Base-by-base conservation (phyloP, 345 rosid genomes). In the Brassica incana region DNA sequence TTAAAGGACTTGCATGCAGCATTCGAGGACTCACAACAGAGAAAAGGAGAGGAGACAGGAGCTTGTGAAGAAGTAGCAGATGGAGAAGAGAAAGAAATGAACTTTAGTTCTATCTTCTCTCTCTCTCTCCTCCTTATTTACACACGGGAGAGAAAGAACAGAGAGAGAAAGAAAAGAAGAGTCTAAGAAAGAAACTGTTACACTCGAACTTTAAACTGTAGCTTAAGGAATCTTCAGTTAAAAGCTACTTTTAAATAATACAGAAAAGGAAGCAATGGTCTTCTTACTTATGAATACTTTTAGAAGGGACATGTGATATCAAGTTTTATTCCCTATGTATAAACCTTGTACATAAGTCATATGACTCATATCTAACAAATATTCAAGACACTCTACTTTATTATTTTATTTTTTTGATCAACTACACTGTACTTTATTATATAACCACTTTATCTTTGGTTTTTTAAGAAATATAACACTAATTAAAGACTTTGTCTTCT, bases 1-100 rank as follows among this genome's bases (percentile, higher is more conserved):
- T 43, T 52, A 78, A 59, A 48, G 9, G 8, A 6, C 1, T 8
- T 80, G 83, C 83, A 80, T 80, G 83, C 83, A 80, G 66, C 40
- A 63, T 10, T 29, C 4, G 54, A 64, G 20, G 8, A 2, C n/a
- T 5, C 18, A 50, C n/a, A 50, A 50, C 58, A 45, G 52, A 45
- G 52, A 12, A 45, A 45, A 40, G 45, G 45, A 43, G 48, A 40
- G 52, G 52, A 45, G n/a, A 45, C 15, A 45, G 12, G 52, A 45
- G 52, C 3, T 45, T 45, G 52, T 45, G 15, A 45, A 45, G 52
- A 45, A 45, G 52, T 5, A 14, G 48, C 3, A 8, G 48, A 10
- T 9, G 48, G 48, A 40, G 12, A 40, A 40, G 48, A 9, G 54
- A 3, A 14, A 1, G 16, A 48, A 48, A 14, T 0, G 16, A 48